These are phyloP conservation scores for Escovopsis weberi DNA, from an alignment of 2,329 filamentous ascomycete species.

Conservation along the genomic window DNA sequence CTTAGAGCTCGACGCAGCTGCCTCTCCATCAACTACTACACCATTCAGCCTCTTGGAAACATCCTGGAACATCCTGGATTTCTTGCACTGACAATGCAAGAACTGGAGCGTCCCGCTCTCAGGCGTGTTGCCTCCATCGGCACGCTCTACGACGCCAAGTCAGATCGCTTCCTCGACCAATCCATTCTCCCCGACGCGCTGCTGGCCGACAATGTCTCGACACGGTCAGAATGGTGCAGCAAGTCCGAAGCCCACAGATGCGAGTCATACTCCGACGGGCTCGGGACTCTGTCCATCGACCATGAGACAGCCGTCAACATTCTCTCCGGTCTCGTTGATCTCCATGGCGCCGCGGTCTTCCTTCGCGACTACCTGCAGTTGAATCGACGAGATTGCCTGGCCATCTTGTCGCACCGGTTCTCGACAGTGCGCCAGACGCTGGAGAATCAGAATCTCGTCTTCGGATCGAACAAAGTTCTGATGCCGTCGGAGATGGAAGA, in stretches of 20 bases:
- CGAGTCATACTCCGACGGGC: background rate
- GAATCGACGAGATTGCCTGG: background rate
- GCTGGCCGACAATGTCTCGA: background rate
- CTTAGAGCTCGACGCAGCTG: too few relatives aligned
- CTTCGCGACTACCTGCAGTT: background rate
- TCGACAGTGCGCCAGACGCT: conserved; percentile 1
- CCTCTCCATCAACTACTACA: too few relatives aligned
- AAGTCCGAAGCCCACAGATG: too few relatives aligned
- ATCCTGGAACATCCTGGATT: too few relatives aligned
- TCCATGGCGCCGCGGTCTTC: conserved; percentile 4
- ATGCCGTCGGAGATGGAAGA: background rate
- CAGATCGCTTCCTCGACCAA: conserved; percentile 4
- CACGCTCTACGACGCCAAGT: conserved; percentile 7
- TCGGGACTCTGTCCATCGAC: conserved; percentile 1
- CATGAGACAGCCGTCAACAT: conserved; percentile 5
- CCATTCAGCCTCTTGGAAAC: too few relatives aligned
- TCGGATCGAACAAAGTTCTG: background rate
- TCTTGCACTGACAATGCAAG: conserved; percentile 1
- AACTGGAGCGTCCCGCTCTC: conserved; percentile 1
- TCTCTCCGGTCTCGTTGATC: conserved; percentile 1
- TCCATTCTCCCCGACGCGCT: conserved; percentile 1
- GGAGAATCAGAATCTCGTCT: background rate
- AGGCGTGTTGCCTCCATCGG: conserved; percentile 5
- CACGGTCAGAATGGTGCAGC: too few relatives aligned
- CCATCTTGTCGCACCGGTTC: background rate